Percentiles rank a stretch among this genome's conserved stretches.
Conservation (phyloP, 176 grass and related monocot species). For the Juncus inflexus region DNA sequence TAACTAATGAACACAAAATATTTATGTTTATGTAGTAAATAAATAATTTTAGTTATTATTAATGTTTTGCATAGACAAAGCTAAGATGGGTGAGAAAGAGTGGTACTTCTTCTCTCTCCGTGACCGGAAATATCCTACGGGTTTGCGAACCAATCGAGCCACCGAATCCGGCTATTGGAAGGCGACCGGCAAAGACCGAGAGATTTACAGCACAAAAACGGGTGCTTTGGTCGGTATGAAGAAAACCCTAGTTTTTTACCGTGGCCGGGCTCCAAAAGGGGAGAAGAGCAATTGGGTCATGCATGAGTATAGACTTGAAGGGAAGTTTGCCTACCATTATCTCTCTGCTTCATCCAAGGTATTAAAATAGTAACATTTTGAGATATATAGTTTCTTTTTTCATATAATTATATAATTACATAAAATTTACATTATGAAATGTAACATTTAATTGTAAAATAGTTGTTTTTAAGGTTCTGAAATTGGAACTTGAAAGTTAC, state of each 20-base stretch:
- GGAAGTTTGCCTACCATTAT: slow-evolving; percentile 60
- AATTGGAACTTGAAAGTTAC: too few species aligned
- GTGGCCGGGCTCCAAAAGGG: slow-evolving; percentile 70
- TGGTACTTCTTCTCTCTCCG: slow-evolving; percentile 99
- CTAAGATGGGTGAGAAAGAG: slow-evolving; percentile 80
- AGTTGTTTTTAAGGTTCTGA: too few species aligned
- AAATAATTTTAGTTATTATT: background rate
- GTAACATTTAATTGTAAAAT: background rate
- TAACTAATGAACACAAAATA: too few species aligned
- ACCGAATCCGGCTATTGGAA: slow-evolving; percentile 90
- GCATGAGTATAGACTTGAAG: slow-evolving; percentile 90
- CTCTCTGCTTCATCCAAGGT: slow-evolving; percentile 61
- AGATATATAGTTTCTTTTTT: background rate
- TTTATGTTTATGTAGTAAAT: too few species aligned
- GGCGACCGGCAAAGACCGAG: slow-evolving; percentile 97
- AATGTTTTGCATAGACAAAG: slow-evolving; percentile 39
- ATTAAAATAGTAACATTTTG: background rate
- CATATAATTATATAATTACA: background rate
- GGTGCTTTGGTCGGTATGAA: slow-evolving; percentile 83
- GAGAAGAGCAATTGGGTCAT: slow-evolving; percentile 95
- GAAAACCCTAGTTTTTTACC: slow-evolving; percentile 98
- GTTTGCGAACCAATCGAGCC: slow-evolving; percentile 85
- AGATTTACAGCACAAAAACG: slow-evolving; percentile 49
- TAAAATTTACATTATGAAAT: too few species aligned
- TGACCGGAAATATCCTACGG: slow-evolving; percentile 96